These are phyloP conservation scores for Rhizopogon salebrosus DNA, from an alignment of 768 basidiomycete genomes.

Conservation along the genomic window DNA sequence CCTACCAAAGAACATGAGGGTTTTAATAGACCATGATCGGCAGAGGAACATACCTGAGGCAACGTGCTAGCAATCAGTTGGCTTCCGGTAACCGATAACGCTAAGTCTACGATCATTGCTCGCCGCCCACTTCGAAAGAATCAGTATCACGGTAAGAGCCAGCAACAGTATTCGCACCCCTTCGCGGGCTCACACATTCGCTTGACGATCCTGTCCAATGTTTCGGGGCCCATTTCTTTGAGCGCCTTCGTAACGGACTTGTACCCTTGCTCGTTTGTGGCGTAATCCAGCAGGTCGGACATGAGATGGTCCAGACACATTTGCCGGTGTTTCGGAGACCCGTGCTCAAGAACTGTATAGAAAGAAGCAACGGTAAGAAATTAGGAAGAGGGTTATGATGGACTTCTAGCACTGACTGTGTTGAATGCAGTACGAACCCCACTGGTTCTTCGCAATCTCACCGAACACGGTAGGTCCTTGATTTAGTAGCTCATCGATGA, in stretches of 20 bases:
- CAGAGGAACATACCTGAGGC: slow-evolving; percentile 50
- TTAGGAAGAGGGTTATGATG: slow-evolving; percentile 1
- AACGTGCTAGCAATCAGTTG: slow-evolving; percentile 81
- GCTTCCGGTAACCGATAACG: slow-evolving; percentile 78
- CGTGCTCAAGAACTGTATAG: slow-evolving; percentile 72
- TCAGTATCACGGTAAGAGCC: slow-evolving; percentile 2
- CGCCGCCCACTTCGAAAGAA: slow-evolving; percentile 51
- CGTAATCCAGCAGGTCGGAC: slow-evolving; percentile 70
- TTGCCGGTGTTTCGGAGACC: slow-evolving; percentile 66
- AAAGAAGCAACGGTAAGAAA: neutral
- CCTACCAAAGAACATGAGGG: slow-evolving; percentile 35
- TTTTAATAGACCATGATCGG: neutral
- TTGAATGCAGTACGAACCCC: slow-evolving; percentile 85
- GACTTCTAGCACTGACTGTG: slow-evolving; percentile 52
- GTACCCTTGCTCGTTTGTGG: slow-evolving; percentile 81
- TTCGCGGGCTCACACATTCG: slow-evolving; percentile 85
- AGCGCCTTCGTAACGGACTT: slow-evolving; percentile 84
- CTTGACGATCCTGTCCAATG: slow-evolving; percentile 66
- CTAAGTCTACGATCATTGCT: slow-evolving; percentile 83
- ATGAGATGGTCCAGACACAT: slow-evolving; percentile 78
- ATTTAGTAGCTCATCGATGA: slow-evolving; percentile 78
- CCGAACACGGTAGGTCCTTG: slow-evolving; percentile 62
- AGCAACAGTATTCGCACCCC: slow-evolving; percentile 39
- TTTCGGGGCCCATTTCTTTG: slow-evolving; percentile 79
- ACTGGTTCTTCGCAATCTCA: slow-evolving; percentile 81